Percentiles rank a stretch among this genome's conserved stretches.
Conservation (phyloP, 176 grass and related monocot species). For the Tuctoria greenei region DNA sequence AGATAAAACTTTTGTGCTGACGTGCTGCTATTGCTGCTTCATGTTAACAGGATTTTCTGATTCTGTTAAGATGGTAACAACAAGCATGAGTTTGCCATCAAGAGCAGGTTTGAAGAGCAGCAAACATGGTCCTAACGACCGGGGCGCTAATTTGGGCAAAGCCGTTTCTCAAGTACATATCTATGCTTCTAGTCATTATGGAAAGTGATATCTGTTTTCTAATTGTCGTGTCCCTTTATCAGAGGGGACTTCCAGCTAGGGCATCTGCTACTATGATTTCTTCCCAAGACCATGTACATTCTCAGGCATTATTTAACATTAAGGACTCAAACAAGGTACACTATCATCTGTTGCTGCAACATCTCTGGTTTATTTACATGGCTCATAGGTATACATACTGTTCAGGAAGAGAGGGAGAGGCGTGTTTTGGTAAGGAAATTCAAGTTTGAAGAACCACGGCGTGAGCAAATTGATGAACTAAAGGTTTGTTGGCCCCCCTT, state of each 20-base stretch:
- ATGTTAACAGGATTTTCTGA: constrained; percentile 64
- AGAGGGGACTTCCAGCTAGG: constrained; percentile 79
- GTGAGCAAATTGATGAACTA: constrained; percentile 94
- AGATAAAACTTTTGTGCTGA: constrained; percentile 28
- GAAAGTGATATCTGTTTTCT: constrained; percentile 24
- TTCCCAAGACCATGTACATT: constrained; percentile 74
- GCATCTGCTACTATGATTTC: constrained; percentile 61
- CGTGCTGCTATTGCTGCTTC: constrained; percentile 23
- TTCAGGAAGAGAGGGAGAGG: constrained; percentile 92
- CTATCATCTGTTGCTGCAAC: neutral
- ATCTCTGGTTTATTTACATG: neutral
- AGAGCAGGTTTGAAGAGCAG: constrained; percentile 70
- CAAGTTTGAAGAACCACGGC: constrained; percentile 96
- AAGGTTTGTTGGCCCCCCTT: constrained; percentile 49
- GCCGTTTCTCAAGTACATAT: constrained; percentile 55
- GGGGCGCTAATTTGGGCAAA: constrained; percentile 67
- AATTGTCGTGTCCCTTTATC: constrained; percentile 22
- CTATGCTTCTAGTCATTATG: constrained; percentile 18
- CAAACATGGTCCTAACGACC: constrained; percentile 68
- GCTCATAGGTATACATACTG: constrained; percentile 30
- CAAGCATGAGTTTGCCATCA: constrained; percentile 58
- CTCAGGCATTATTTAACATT: constrained; percentile 89
- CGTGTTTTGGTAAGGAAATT: constrained; percentile 75
- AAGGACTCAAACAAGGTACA: constrained; percentile 95
- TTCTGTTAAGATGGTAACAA: constrained; percentile 58